phyloP scores from a whole-genome alignment of 2,329 filamentous ascomycete species.

The Zarea fungicola region DNA sequence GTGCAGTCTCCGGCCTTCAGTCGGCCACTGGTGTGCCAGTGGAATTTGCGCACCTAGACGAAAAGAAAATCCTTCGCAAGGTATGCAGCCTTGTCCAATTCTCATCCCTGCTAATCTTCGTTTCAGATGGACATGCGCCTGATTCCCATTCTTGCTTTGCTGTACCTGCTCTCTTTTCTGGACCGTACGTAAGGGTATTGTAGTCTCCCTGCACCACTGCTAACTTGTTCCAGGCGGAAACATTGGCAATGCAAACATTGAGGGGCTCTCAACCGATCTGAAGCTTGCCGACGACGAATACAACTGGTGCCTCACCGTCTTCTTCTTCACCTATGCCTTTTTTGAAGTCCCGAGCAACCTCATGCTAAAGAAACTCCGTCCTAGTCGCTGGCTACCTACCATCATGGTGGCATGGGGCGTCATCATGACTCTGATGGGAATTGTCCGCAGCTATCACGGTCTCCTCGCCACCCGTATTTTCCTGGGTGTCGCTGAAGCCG shows the following conservation, averaged over 20 bases:
- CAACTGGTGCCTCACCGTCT: conserved; percentile 35
- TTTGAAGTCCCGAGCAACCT: conserved; percentile 73
- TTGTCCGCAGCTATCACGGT: conserved; percentile 39
- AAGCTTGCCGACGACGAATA: conserved; percentile 22
- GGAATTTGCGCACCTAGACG: conserved; percentile 35
- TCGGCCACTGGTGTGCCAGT: background rate
- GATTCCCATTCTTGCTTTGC: conserved; percentile 53
- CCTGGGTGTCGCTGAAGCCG: conserved; percentile 62
- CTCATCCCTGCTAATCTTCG: background rate
- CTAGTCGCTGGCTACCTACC: conserved; percentile 66
- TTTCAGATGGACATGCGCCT: conserved; percentile 38
- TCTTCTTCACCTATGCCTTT: conserved; percentile 35
- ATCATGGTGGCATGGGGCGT: conserved; percentile 57
- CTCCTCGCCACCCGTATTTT: conserved; percentile 47
- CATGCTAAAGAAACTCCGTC: conserved; percentile 67
- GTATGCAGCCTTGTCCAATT: too few species aligned
- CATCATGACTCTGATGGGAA: conserved; percentile 44
- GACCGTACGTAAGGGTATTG: conserved; percentile 34
- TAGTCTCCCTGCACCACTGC: background rate
- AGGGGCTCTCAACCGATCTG: conserved; percentile 17
- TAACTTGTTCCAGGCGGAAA: conserved; percentile 9
- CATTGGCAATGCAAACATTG: conserved; percentile 18
- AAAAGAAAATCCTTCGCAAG: conserved; percentile 49
- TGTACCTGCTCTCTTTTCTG: conserved; percentile 61
- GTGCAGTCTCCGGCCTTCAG: background rate